Evolutionary conservation across 192 early-diverging fungal species (phyloP), one percentile per base, ranked within the genome.

Genomic region (Coemansia aciculifera): DNA sequence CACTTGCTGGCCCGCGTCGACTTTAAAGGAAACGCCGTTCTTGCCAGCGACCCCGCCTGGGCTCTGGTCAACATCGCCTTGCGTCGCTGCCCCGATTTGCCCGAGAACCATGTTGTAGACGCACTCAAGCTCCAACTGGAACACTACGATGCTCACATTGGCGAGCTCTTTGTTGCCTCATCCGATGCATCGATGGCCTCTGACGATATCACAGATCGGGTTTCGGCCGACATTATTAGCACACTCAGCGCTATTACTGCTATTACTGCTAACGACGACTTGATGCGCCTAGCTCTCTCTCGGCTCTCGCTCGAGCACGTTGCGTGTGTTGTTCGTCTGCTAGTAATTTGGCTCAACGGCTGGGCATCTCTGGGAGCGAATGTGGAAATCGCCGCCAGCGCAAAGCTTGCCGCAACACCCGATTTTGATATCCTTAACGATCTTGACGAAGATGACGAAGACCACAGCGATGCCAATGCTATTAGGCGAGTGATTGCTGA

Each of bases 1-100:
- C 81, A 83, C 32, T 56, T 83, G 42, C 68, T 78, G 46, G 81
- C 81, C 8, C 81, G 81, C 2, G 75, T 83, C 19, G 76, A 83
- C 40, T 29, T 31, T 29, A 67, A 73, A 36, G 39, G 51, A 36
- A 39, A 46, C 54, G 19, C 39, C 12, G 39, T 62, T 31, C 64
- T 83, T 37, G 36, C 75, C 19, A 37, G 59, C 9, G 73, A 78
- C 21, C 67, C 67, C 0, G 81, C 81, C 1, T 83, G 81, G 81
- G 27, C 56, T n/a, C 64, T 83, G 59, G 59, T 75, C 36, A 24
- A 42, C 39, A 75, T 75, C 46, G 71, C 81, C 3, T 56, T 83
- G 52, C 71, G 57, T 12, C 76, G 63, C 54, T 78, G 76, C 56
- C 76, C 81, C 27, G 81, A 83, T 68, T 63, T 83, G 12, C 81